Percentiles rank a stretch among this genome's conserved stretches.
These are phyloP conservation scores for Penicillium verhagenii DNA, from an alignment of 495 filamentous ascomycete species.

Conservation along the genomic window DNA sequence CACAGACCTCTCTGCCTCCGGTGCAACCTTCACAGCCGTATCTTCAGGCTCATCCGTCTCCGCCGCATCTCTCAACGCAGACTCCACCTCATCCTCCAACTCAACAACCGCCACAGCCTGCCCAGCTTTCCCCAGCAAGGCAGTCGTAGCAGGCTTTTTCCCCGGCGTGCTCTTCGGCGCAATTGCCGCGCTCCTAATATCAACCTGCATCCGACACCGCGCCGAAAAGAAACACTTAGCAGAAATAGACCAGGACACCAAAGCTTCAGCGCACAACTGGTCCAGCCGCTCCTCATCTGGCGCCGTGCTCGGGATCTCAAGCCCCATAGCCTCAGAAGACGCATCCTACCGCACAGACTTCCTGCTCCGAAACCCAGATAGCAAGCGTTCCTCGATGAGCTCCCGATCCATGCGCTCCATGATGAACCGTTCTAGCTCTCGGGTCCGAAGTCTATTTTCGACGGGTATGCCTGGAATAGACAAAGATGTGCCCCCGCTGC, in stretches of 20 bases:
- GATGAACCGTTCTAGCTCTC: constrained; percentile 35
- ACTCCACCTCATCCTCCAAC: constrained; percentile 6
- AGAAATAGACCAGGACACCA: constrained; percentile 13
- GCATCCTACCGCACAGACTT: constrained; percentile 58
- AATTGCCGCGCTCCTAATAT: constrained; percentile 41
- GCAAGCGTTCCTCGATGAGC: constrained; percentile 27
- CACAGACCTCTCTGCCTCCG: constrained; percentile 17
- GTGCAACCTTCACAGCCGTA: constrained; percentile 17
- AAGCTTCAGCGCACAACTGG: constrained; percentile 16
- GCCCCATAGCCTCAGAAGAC: constrained; percentile 53
- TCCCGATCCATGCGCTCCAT: constrained; percentile 32
- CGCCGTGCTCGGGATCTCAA: constrained; percentile 50
- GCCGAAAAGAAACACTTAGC: constrained; percentile 7
- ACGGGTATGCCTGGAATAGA: constrained; percentile 11
- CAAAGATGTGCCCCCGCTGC: constrained; percentile 21
- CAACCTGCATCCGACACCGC: constrained; percentile 41
- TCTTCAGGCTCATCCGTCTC: constrained; percentile 23
- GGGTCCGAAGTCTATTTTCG: constrained; percentile 40
- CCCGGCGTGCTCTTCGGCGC: constrained; percentile 58
- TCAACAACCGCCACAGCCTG: constrained; percentile 17
- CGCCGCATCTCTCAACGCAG: constrained; percentile 15
- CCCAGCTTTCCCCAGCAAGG: constrained; percentile 49
- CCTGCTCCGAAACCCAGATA: constrained; percentile 38
- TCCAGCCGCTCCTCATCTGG: constrained; percentile 41
- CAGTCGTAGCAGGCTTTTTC: constrained; percentile 62